A percentile compares a stretch with the other conserved stretches of the same genome.
phyloP scores from a whole-genome alignment of 345 rosid genomes.

The Euphorbia tirucalli region DNA sequence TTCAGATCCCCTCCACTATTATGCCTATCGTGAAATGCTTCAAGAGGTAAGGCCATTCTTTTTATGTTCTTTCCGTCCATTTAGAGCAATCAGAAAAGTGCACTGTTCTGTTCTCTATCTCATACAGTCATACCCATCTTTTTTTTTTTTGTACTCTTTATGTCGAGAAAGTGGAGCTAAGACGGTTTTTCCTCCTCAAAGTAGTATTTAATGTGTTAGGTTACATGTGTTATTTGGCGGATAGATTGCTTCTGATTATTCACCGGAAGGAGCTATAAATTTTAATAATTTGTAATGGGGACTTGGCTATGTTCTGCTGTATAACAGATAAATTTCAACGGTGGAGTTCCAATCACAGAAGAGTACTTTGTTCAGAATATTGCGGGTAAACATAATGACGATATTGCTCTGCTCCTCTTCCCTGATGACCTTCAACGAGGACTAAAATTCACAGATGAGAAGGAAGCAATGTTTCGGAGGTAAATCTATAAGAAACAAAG shows the following conservation, averaged over 20 bases:
- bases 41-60: constrained; percentile 53
- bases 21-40: constrained; percentile 64
- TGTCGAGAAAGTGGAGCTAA: background rate
- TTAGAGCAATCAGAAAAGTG: background rate
- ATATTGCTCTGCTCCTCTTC: constrained; percentile 62
- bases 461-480: constrained; percentile 83
- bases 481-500: constrained; percentile 11
- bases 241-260: background rate
- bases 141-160: background rate
- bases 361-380: constrained; percentile 60
- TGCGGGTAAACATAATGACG: constrained; percentile 79
- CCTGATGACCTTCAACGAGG: constrained; percentile 70
- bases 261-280: background rate
- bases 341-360: constrained; percentile 82
- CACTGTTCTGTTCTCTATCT: background rate
- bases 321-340: constrained; percentile 76
- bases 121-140: background rate
- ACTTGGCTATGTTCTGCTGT: constrained; percentile 4
- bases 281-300: background rate
- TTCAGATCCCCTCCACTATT: constrained; percentile 81
- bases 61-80: background rate
- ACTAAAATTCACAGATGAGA: constrained; percentile 56
- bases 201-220: background rate
- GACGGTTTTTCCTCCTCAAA: background rate
- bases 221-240: background rate